phyloP scores from a whole-genome alignment of 805 yeast genomes.

The Suhomyces emberorum region DNA sequence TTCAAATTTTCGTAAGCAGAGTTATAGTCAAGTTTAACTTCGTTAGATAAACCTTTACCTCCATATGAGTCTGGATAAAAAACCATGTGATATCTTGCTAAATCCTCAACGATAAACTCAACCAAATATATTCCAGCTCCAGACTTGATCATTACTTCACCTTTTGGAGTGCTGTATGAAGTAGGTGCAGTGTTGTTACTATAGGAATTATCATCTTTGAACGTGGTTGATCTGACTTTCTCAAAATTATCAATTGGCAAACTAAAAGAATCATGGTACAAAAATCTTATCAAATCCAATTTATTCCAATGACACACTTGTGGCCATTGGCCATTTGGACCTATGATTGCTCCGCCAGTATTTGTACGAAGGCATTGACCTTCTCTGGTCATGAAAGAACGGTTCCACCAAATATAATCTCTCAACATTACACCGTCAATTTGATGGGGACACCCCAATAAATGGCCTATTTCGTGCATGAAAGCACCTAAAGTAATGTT shows the following conservation, averaged over 20 bases:
- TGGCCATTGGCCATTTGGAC: constrained; percentile 41
- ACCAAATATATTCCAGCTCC: constrained; percentile 69
- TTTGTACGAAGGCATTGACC: constrained; percentile 51
- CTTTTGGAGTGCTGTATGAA: constrained; percentile 19
- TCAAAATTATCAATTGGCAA: constrained; percentile 59
- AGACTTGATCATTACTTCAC: constrained; percentile 42
- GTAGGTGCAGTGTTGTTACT: constrained; percentile 18
- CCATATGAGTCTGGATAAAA: constrained; percentile 54
- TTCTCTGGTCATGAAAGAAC: constrained; percentile 79
- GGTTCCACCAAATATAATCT: constrained; percentile 75
- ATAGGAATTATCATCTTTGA: constrained; percentile 14
- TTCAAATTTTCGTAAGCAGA: constrained; percentile 30
- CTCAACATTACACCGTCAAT: constrained; percentile 87
- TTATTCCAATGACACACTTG: constrained; percentile 88
- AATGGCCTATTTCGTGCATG: constrained; percentile 93
- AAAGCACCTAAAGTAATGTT: constrained; percentile 89
- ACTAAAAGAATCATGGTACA: constrained; percentile 77
- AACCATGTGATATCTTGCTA: constrained; percentile 57
- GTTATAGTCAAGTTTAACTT: constrained; percentile 46
- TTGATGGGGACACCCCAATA: constrained; percentile 89
- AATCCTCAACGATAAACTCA: constrained; percentile 60
- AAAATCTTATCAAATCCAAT: constrained; percentile 70
- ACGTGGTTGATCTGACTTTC: constrained; percentile 32
- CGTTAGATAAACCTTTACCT: constrained; percentile 60
- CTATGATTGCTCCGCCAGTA: constrained; percentile 40